Evolutionary conservation across 1,284 basidiomycete species (phyloP).

Genomic region (Ganoderma multipileum): DNA sequence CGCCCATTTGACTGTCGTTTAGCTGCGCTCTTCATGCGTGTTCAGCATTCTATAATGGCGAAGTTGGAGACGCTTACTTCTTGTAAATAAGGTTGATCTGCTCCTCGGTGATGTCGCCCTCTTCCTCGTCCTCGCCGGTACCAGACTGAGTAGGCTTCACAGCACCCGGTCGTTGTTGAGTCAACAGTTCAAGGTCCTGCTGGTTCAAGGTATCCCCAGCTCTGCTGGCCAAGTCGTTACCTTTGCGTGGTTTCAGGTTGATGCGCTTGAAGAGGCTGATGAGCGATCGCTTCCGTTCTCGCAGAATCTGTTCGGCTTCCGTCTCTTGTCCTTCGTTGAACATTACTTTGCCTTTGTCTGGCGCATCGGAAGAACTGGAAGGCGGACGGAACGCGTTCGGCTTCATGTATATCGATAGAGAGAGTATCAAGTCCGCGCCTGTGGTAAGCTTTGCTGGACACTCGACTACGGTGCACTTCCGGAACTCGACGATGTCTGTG

Average conservation of each 20-base stretch:
- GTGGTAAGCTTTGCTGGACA: slow-evolving; percentile 69
- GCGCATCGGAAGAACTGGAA: slow-evolving; percentile 32
- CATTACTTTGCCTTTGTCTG: slow-evolving; percentile 46
- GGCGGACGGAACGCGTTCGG: slow-evolving; percentile 66
- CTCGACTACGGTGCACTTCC: slow-evolving; percentile 70
- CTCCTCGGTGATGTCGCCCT: slow-evolving; percentile 79
- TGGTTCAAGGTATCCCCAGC: slow-evolving; percentile 46
- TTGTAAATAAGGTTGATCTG: slow-evolving; percentile 85
- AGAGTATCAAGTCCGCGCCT: slow-evolving; percentile 75
- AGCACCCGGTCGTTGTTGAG: slow-evolving; percentile 39
- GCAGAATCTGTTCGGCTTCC: slow-evolving; percentile 72
- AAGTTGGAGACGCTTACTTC: slow-evolving; percentile 52
- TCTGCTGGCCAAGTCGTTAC: slow-evolving; percentile 23
- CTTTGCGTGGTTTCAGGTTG: slow-evolving; percentile 58
- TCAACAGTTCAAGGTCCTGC: slow-evolving; percentile 49
- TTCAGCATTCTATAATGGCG: not conserved
- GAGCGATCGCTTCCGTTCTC: slow-evolving; percentile 78
- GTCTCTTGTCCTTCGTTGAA: slow-evolving; percentile 82
- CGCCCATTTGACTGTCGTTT: slow-evolving; percentile 78
- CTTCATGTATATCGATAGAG: slow-evolving; percentile 71
- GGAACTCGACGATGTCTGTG: slow-evolving; percentile 67
- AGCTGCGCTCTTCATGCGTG: slow-evolving; percentile 72
- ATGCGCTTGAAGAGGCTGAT: slow-evolving; percentile 70
- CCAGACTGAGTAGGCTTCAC: slow-evolving; percentile 52
- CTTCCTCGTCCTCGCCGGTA: slow-evolving; percentile 72